Evolutionary conservation across 495 filamentous ascomycete species (phyloP).

Genomic region (Daldinia bambusicola): DNA sequence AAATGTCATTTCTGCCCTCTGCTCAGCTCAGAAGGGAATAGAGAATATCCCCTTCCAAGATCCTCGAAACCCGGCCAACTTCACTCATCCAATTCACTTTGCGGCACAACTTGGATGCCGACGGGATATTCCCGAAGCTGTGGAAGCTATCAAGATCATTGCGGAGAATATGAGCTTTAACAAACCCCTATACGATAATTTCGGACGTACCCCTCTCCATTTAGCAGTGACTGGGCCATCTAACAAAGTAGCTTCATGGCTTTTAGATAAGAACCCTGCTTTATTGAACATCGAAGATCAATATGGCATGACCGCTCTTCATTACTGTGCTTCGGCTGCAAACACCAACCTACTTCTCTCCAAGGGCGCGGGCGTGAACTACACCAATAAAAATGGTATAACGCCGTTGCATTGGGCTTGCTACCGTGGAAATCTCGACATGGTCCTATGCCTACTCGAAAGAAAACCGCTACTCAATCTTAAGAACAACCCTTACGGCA

Average conservation of each 20-base stretch:
- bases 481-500: slow-evolving; percentile 19
- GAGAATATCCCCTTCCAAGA: not conserved
- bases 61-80: not conserved
- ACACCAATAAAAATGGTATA: slow-evolving; percentile 33
- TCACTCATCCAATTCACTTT: not conserved
- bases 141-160: slow-evolving; percentile 36
- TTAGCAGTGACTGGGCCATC: slow-evolving; percentile 37
- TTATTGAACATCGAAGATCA: slow-evolving; percentile 33
- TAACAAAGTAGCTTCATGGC: slow-evolving; percentile 30
- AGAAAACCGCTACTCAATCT: slow-evolving; percentile 30
- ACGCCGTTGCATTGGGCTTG: slow-evolving; percentile 41
- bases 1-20: not conserved
- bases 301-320: slow-evolving; percentile 29
- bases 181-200: slow-evolving; percentile 8
- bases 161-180: slow-evolving; percentile 14
- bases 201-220: slow-evolving; percentile 30
- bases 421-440: slow-evolving; percentile 31
- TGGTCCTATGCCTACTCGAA: slow-evolving; percentile 30
- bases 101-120: not conserved
- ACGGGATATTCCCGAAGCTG: slow-evolving; percentile 26
- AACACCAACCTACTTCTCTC: slow-evolving; percentile 35
- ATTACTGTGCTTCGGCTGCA: slow-evolving; percentile 32
- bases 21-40: not conserved
- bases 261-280: slow-evolving; percentile 32
- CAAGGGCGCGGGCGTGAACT: slow-evolving; percentile 33